Evolutionary conservation across 257 asterid species (phyloP).

Genomic region (Ilex aquifolium): DNA sequence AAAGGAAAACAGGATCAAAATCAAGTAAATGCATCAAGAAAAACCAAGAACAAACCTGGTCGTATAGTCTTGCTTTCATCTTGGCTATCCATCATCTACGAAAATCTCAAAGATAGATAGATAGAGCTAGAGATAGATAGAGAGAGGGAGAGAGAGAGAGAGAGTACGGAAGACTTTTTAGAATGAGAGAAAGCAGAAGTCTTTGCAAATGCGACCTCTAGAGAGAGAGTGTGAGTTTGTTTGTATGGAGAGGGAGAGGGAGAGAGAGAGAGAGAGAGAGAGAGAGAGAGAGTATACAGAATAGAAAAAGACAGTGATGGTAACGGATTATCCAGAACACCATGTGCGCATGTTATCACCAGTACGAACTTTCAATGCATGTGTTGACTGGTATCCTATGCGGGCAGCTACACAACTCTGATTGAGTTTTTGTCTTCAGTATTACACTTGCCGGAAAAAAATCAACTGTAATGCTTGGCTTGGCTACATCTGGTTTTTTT

Average conservation of each 20-base stretch:
- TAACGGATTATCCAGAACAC: constrained; percentile 15
- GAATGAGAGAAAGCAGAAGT: constrained; percentile 15
- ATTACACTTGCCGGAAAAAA: no score
- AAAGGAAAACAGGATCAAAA: not conserved
- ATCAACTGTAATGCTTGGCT: no score
- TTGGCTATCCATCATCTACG: constrained; percentile 23
- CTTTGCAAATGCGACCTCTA: not conserved
- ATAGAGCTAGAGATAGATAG: constrained; percentile 14
- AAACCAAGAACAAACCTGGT: constrained; percentile 13
- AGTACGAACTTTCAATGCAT: no score
- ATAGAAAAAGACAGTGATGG: constrained; percentile 13
- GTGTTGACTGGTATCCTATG: no score
- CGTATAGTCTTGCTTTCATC: constrained; percentile 25
- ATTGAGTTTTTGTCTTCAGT: no score
- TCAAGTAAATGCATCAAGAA: not conserved
- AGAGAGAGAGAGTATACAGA: not conserved
- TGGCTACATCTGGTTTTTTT: no score
- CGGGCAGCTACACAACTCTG: no score
- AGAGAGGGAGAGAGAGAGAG: not conserved
- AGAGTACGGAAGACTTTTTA: constrained; percentile 13
- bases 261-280: not conserved
- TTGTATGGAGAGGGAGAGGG: not conserved
- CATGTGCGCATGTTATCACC: constrained; percentile 49
- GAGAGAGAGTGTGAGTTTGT: not conserved
- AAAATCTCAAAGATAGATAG: constrained; percentile 8